Base-by-base conservation (phyloP, 2,329 filamentous ascomycete species). In the Rasamsonia emersonii region DNA sequence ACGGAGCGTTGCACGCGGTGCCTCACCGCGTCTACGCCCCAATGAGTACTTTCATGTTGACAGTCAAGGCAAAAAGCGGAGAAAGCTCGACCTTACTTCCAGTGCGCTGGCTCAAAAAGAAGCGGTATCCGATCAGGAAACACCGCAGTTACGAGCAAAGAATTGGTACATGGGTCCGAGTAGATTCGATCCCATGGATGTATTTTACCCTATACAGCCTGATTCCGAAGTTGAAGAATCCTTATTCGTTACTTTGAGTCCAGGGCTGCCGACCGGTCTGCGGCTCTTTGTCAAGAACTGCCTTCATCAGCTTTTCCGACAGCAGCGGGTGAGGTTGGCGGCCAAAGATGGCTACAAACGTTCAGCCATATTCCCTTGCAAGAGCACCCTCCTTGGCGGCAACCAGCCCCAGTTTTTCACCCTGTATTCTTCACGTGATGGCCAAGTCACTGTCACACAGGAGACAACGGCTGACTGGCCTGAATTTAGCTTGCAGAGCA, bases 171-270 rank as follows among this genome's bases (percentile, higher is more conserved):
- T 67, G 18, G 59, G 61, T 1, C 51, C 49, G 11, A 34, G 47
- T n/a, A 54, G 51, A 18, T 35, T 64, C n/a, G 41, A 49, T 15
- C 45, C 59, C 4, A 53, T 62, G 28, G 49, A 59, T 28, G 35
- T 69, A 4, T 69, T 69, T 43, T 68, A 67, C 35, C 38, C 56
- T 35, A 43, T 52, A 29, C 33, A 56, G 5, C 20, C 43, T 6
- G 28, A 38, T 17, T 41, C 42, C 15, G 49, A 54, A 18, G 37
- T 49, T 9, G 43, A 40, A n/a, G 36, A 50, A n/a, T 45, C 50
- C 7, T 38, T 35, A 31, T 53, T 50, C 37, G 34, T 44, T 13
- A 29, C 54, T 8, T 25, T 44, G n/a, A 35, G 43, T 9, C 40
- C 47, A 4, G 36, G 39, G 18, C 30, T 40, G 24, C 46, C 54